These are phyloP conservation scores for Coprinopsis sp. DNA, from an alignment of 768 basidiomycete genomes.

Conservation along the genomic window DNA sequence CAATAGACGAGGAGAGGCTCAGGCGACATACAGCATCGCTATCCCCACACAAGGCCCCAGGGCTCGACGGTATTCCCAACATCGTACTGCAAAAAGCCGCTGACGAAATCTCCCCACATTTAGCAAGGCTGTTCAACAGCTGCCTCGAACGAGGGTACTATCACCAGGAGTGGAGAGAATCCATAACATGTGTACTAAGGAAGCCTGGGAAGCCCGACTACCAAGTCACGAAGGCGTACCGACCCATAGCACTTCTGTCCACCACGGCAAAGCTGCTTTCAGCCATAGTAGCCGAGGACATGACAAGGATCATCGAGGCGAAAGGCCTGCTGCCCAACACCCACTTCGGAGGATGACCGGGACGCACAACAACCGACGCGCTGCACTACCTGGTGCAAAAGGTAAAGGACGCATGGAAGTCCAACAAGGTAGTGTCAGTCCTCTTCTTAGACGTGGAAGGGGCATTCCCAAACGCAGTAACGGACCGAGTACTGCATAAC, in stretches of 20 bases:
- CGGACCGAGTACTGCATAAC: slow-evolving; percentile 25
- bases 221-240: slow-evolving; percentile 24
- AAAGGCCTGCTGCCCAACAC: slow-evolving; percentile 24
- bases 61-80: slow-evolving; percentile 25
- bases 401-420: slow-evolving; percentile 33
- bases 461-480: slow-evolving; percentile 34
- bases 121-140: slow-evolving; percentile 16
- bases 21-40: slow-evolving; percentile 19
- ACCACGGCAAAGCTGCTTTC: slow-evolving; percentile 26
- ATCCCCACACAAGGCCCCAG: slow-evolving; percentile 25
- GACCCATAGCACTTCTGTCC: slow-evolving; percentile 30
- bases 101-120: slow-evolving; percentile 8
- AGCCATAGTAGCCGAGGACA: slow-evolving; percentile 17
- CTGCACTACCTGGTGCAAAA: slow-evolving; percentile 26
- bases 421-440: slow-evolving; percentile 23
- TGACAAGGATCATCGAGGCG: slow-evolving; percentile 22
- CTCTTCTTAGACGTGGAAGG: slow-evolving; percentile 38
- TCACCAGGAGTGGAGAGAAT: slow-evolving; percentile 13
- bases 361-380: slow-evolving; percentile 29
- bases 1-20: slow-evolving; percentile 24
- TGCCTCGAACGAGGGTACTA: slow-evolving; percentile 6
- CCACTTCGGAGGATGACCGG: slow-evolving; percentile 34
- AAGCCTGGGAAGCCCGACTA: slow-evolving; percentile 35
- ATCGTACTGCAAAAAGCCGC: slow-evolving; percentile 14
- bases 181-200: slow-evolving; percentile 21